Percentiles rank a stretch among this genome's conserved stretches.
phyloP scores from a whole-genome alignment of 2,329 filamentous ascomycete species.

The Trichoderma arundinaceum region DNA sequence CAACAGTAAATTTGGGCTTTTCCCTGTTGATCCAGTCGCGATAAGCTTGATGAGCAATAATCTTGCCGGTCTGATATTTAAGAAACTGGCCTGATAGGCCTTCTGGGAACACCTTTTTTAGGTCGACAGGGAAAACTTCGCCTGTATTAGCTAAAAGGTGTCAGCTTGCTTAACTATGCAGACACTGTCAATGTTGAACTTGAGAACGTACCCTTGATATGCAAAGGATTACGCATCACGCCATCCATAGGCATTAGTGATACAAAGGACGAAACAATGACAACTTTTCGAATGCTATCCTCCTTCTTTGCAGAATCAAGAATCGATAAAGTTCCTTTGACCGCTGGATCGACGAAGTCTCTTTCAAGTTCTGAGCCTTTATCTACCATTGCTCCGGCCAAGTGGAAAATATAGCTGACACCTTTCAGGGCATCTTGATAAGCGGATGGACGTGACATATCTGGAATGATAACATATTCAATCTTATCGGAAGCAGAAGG shows the following conservation, averaged over 20 bases:
- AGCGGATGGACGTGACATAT: slow-evolving; percentile 42
- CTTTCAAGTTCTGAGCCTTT: slow-evolving; percentile 31
- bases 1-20: slow-evolving; percentile 25
- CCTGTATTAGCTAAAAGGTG: slow-evolving; percentile 2
- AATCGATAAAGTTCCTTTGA: slow-evolving; percentile 31
- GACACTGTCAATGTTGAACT: not conserved
- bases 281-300: slow-evolving; percentile 29
- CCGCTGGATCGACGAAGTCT: slow-evolving; percentile 32
- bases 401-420: slow-evolving; percentile 45
- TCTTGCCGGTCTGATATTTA: slow-evolving; percentile 34
- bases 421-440: slow-evolving; percentile 46
- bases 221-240: not conserved
- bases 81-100: slow-evolving; percentile 12
- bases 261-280: slow-evolving; percentile 33
- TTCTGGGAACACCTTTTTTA: slow-evolving; percentile 22
- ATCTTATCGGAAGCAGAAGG: slow-evolving; percentile 30
- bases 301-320: slow-evolving; percentile 29
- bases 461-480: not conserved
- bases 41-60: slow-evolving; percentile 33
- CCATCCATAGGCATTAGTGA: slow-evolving; percentile 29
- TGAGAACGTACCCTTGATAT: slow-evolving; percentile 26
- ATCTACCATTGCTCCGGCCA: slow-evolving; percentile 35
- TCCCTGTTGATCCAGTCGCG: slow-evolving; percentile 32
- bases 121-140: slow-evolving; percentile 10
- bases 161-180: not conserved